phyloP scores from a whole-genome alignment of 495 filamentous ascomycete species.

The Recurvomyces mirabilis region DNA sequence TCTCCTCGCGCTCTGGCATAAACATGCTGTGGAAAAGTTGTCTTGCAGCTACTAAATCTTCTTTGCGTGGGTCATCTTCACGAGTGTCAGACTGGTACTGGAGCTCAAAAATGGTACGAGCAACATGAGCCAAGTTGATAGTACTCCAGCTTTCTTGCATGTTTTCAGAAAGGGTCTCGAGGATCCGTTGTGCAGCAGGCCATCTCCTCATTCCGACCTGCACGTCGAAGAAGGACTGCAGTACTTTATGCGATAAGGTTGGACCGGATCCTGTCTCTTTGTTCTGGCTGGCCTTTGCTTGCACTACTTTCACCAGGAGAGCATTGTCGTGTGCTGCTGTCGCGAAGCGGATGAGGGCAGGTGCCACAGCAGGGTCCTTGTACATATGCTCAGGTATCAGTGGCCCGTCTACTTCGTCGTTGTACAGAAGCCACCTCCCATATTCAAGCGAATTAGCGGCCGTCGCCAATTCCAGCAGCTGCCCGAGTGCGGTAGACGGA shows the following conservation, averaged over 20 bases:
- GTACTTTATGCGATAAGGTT: constrained; percentile 26
- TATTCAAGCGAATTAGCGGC: constrained; percentile 37
- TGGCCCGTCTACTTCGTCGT: constrained; percentile 46
- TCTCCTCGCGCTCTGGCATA: too few species aligned
- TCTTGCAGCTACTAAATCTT: too few species aligned
- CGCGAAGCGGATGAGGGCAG: constrained; percentile 49
- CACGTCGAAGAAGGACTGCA: constrained; percentile 41
- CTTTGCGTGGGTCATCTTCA: too few species aligned
- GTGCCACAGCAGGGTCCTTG: constrained; percentile 37
- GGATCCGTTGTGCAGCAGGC: constrained; percentile 36
- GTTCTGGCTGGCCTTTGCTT: background rate
- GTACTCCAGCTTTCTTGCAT: constrained; percentile 14
- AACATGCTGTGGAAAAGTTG: too few species aligned
- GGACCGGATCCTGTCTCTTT: background rate
- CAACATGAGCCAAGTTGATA: constrained; percentile 22
- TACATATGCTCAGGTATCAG: constrained; percentile 40
- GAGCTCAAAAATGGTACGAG: constrained; percentile 15
- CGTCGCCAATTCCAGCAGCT: constrained; percentile 44
- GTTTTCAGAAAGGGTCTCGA: constrained; percentile 34
- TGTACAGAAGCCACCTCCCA: constrained; percentile 46
- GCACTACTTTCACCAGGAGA: constrained; percentile 35
- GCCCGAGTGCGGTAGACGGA: constrained; percentile 38
- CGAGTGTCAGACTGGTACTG: background rate
- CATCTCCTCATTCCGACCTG: constrained; percentile 39
- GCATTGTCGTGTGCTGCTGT: constrained; percentile 38